A percentile compares a stretch with the other conserved stretches of the same genome.
phyloP scores from a whole-genome alignment of 2,329 filamentous ascomycete species.

The Aureobasidium sp. region DNA sequence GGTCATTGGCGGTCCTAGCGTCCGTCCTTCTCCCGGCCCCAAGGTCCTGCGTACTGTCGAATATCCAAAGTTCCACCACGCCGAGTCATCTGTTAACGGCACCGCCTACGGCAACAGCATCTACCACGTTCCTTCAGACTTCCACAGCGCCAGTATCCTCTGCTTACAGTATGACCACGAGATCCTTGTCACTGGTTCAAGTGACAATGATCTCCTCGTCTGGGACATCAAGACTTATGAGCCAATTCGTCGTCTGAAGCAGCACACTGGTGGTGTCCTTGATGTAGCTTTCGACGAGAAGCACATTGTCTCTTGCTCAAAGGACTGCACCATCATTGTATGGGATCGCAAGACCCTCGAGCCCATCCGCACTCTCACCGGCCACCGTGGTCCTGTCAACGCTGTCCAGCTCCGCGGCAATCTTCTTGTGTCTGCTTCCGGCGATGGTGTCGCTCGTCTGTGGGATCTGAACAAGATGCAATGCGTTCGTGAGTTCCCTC shows the following conservation, averaged over 20 bases:
- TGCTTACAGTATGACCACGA: conserved; percentile 91
- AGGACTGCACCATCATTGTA: conserved; percentile 87
- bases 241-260: conserved; percentile 68
- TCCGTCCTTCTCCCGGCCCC: conserved; percentile 43
- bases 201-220: conserved; percentile 83
- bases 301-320: conserved; percentile 94
- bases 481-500: conserved; percentile 81
- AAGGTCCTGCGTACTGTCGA: conserved; percentile 38
- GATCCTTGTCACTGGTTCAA: conserved; percentile 91
- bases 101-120: conserved; percentile 40
- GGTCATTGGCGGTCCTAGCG: conserved; percentile 72
- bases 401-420: conserved; percentile 92
- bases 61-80: conserved; percentile 33
- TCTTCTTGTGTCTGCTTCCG: conserved; percentile 85
- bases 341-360: conserved; percentile 80
- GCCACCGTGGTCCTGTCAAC: conserved; percentile 89
- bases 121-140: conserved; percentile 44
- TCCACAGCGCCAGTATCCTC: conserved; percentile 87
- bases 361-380: conserved; percentile 70
- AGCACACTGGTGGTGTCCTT: conserved; percentile 81
- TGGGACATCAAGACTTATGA: conserved; percentile 79
- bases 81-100: conserved; percentile 40
- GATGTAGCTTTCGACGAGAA: conserved; percentile 89
- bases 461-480: conserved; percentile 90
- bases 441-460: conserved; percentile 86